Base-by-base conservation (phyloP, 768 basidiomycete species). In the Dendrothele bispora region DNA sequence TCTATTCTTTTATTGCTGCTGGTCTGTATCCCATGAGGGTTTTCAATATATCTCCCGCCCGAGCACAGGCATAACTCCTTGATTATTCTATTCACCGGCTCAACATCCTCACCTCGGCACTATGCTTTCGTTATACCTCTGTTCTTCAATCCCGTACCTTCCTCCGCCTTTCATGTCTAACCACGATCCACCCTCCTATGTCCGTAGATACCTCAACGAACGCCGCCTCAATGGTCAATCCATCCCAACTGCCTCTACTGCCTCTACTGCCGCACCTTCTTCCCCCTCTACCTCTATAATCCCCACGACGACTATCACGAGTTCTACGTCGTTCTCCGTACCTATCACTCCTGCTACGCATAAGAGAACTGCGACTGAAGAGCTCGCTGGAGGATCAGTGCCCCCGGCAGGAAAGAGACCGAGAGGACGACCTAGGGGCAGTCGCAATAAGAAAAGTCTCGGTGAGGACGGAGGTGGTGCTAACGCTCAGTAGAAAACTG, bases 351-450 rank as follows among this genome's bases (percentile, higher is more conserved):
- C 61, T 66, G n/a, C 5, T 8, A 39, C 45, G 28, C 22, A 17
- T 52, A 70, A 67, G 38, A 62, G 69, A 28, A 60, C 43, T 40
- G 53, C 47, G 25, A 43, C 51, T 50, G 61, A 55, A 52, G 61
- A 40, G 37, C 51, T 50, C 67, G 74, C 61, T 60, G 69, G 32
- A 15, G 43, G 60, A 5, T 22, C 30, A 51, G 52, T 20, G 61
- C 61, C 0, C 54, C 53, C 62, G 12, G 55, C 61, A 8, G 61
- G 60, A 6, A 86, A 85, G 52, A 65, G 83, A 12, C 81, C 84
- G 1, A 69, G 85, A 35, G 85, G 85, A 22, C 67, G 85, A 7
- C 85, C 85, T 27, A 84, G 82, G 56, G 86, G 86, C 2, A 88
- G 85, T 60, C n/a, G n/a, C n/a, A n/a, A n/a, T n/a, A n/a, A n/a